Evolutionary conservation across 1,139 yeast species (phyloP).

Genomic region (Geotrichum citri-aurantii): DNA sequence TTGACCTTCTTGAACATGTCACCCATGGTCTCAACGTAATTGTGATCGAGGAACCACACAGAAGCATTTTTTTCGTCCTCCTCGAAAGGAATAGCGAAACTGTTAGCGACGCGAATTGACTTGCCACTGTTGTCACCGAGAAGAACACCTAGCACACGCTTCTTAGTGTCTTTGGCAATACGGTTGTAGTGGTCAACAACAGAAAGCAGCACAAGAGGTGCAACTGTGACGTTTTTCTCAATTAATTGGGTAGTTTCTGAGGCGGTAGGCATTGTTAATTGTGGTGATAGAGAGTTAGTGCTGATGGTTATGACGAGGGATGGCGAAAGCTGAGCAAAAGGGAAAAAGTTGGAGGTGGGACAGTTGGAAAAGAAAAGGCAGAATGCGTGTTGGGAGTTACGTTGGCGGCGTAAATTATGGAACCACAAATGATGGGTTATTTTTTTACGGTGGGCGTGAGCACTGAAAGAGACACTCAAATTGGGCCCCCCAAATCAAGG

Average conservation of each 20-base stretch:
- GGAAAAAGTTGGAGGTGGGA: conserved; percentile 1
- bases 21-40: conserved; percentile 92
- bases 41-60: conserved; percentile 98
- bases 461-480: no score
- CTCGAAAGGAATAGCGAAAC: conserved; percentile 78
- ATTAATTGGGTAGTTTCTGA: conserved; percentile 19
- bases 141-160: conserved; percentile 90
- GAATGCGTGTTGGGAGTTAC: background rate
- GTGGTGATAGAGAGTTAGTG: background rate
- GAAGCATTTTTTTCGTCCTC: conserved; percentile 88
- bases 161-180: conserved; percentile 60
- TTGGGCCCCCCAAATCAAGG: background rate
- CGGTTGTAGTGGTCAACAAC: conserved; percentile 95
- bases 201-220: conserved; percentile 89
- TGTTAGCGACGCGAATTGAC: conserved; percentile 44
- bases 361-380: background rate
- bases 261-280: conserved; percentile 19
- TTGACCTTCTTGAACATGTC: conserved; percentile 97
- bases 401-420: conserved; percentile 1
- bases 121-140: conserved; percentile 61
- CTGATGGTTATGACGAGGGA: background rate
- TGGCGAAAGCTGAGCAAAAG: background rate
- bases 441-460: no score
- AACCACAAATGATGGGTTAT: no score
- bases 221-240: conserved; percentile 73